Base-by-base conservation (phyloP, 176 grass and related monocot genomes). In the Pontederia paniculata region DNA sequence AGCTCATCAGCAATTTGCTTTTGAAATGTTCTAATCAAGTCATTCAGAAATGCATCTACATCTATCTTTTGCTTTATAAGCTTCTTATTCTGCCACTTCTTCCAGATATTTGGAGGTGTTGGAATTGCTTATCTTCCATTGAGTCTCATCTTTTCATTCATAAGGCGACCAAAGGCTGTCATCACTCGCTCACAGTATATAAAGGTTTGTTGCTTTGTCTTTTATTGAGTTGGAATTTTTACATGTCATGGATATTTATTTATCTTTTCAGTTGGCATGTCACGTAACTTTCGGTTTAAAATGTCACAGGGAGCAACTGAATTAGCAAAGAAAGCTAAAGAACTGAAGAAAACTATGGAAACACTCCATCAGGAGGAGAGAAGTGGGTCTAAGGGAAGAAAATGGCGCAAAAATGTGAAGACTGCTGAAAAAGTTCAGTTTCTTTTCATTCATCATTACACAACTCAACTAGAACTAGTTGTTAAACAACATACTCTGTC, bases 101-200 rank as follows among this genome's bases (percentile, higher is more conserved):
- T 19, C 52, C 67, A 98, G 93, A 91, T 98, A 80, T 98, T 98
- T 82, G 93, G 93, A 77, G 93, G 93, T 66, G 83, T 98, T 0
- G 93, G 93, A 14, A 98, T 98, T 81, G 93, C 93, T 69, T 98
- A 80, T 66, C 78, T 98, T 68, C 93, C 93, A 46, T 70, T 98
- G 81, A 57, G 87, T 15, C 86, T 98, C 64, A 91, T 98, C 50
- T 87, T 78, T 51, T 84, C 93, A 58, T 98, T 91, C 81, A 66
- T 84, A 53, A 80, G 87, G 62, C 86, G 93, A 14, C 93, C 93
- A 61, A 98, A 82, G 73, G 93, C 93, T 82, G 93, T 98, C 31
- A 98, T 98, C 72, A 98, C 93, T 77, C 93, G 93, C 10, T 91
- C 93, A 31, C 93, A 98, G 57, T 98, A 98, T 77, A 98, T 98